Evolutionary conservation across 202 grass and related monocot genomes (phyloP).

Genomic region (Hordeum pubiflorum): DNA sequence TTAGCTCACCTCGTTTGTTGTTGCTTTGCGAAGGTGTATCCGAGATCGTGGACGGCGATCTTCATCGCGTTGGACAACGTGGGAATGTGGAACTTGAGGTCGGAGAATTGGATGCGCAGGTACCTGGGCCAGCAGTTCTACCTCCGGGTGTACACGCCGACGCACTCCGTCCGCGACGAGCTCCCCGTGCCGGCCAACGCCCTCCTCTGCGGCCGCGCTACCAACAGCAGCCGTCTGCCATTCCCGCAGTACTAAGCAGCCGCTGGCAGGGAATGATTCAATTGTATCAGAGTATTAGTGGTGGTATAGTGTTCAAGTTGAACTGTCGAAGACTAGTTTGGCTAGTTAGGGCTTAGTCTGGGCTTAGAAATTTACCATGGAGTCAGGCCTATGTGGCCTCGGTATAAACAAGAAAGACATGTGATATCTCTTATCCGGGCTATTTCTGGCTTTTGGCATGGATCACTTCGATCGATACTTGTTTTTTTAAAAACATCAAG

Average conservation of each 20-base stretch:
- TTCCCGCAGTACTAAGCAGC: background rate
- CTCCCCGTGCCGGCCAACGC: slow-evolving; percentile 53
- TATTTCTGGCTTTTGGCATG: too few species aligned
- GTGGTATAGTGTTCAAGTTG: background rate
- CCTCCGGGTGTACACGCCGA: slow-evolving; percentile 67
- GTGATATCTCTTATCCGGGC: background rate
- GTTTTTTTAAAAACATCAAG: too few species aligned
- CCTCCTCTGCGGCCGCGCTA: slow-evolving; percentile 55
- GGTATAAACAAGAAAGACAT: background rate
- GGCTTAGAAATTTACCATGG: background rate
- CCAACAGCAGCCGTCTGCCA: background rate
- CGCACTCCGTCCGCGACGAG: slow-evolving; percentile 62
- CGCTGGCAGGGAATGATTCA: background rate
- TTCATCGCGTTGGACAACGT: slow-evolving; percentile 66
- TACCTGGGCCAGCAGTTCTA: slow-evolving; percentile 85
- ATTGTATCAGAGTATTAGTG: background rate
- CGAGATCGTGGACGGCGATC: slow-evolving; percentile 56
- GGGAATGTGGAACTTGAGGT: slow-evolving; percentile 82
- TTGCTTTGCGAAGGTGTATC: slow-evolving; percentile 44
- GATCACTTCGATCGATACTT: too few species aligned
- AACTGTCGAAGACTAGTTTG: background rate
- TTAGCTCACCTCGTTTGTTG: background rate
- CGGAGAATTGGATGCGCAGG: slow-evolving; percentile 56
- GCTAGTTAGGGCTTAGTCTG: background rate
- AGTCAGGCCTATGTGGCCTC: background rate